phyloP scores from a whole-genome alignment of 768 basidiomycete genomes.

The Mycena capillaripes region DNA sequence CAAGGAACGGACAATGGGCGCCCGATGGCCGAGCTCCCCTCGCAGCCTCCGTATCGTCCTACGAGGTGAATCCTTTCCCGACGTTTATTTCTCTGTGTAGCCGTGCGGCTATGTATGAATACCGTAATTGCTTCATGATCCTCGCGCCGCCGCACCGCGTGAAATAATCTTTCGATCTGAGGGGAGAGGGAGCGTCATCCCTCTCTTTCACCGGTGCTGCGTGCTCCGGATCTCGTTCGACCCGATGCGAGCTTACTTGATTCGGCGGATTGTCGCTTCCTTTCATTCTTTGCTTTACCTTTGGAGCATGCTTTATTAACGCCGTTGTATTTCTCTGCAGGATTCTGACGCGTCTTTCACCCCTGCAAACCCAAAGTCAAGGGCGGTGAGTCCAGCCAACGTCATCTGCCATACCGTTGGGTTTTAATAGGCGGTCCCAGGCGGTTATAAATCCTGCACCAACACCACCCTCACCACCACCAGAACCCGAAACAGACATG shows the following conservation, averaged over 20 bases:
- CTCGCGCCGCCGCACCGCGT: conserved; percentile 19
- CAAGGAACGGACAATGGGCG: conserved; percentile 25
- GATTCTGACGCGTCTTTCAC: conserved; percentile 31
- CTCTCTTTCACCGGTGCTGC: conserved; percentile 30
- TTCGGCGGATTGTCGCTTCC: conserved; percentile 33
- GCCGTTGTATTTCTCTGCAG: conserved; percentile 29
- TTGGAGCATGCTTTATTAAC: conserved; percentile 34
- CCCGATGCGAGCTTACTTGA: conserved; percentile 26
- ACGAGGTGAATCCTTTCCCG: conserved; percentile 29
- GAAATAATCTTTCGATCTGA: conserved; percentile 23
- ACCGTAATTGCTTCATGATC: conserved; percentile 36
- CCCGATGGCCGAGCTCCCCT: conserved; percentile 7
- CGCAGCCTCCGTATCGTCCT: background rate
- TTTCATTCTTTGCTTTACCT: conserved; percentile 27
- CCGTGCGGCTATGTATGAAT: conserved; percentile 29
- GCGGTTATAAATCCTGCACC: conserved; percentile 12
- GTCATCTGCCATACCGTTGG: conserved; percentile 26
- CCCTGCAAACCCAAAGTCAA: conserved; percentile 26
- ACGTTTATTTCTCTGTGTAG: background rate
- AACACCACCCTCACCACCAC: conserved; percentile 18
- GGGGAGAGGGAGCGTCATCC: conserved; percentile 12
- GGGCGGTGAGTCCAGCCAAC: conserved; percentile 30
- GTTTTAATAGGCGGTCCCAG: conserved; percentile 29
- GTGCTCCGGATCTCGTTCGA: conserved; percentile 31
- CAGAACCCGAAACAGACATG: conserved; percentile 27